Conservation (phyloP, 164 flowering plant species). For the Annona squamosa region DNA sequence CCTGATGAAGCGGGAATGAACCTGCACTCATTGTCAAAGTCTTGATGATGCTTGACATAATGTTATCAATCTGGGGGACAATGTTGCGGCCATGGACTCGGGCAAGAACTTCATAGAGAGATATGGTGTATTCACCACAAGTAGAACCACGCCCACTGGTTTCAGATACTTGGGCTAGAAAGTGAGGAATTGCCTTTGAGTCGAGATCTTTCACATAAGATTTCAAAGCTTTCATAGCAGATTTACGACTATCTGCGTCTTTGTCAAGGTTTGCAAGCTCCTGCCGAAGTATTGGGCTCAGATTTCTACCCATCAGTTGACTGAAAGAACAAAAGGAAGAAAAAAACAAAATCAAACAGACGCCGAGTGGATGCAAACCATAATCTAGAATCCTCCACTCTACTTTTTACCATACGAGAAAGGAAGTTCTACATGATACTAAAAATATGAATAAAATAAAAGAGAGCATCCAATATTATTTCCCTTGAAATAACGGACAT, state of each 20-base stretch:
- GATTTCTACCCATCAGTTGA: slow-evolving; percentile 60
- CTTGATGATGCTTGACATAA: slow-evolving; percentile 69
- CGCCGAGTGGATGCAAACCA: background rate
- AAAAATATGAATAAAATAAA: no score
- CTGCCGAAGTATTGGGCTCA: slow-evolving; percentile 52
- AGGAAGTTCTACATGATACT: background rate
- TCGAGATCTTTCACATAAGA: slow-evolving; percentile 80
- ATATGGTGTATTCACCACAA: slow-evolving; percentile 70
- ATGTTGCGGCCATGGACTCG: slow-evolving; percentile 76
- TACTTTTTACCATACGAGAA: background rate
- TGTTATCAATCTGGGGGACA: slow-evolving; percentile 69
- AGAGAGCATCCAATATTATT: no score
- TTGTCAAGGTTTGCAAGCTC: slow-evolving; percentile 86
- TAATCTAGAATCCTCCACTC: background rate
- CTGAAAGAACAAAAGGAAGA: slow-evolving; percentile 5
- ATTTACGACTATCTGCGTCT: slow-evolving; percentile 80
- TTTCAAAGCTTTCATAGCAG: slow-evolving; percentile 87
- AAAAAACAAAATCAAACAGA: background rate
- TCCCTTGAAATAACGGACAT: no score
- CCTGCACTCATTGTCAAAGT: slow-evolving; percentile 79
- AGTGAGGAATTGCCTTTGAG: slow-evolving; percentile 64
- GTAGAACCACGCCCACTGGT: slow-evolving; percentile 47
- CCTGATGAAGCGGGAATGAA: slow-evolving; percentile 82
- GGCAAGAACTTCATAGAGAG: slow-evolving; percentile 84
- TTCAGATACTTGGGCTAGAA: slow-evolving; percentile 84